Base-by-base conservation (phyloP, 2,329 filamentous ascomycete genomes). In the Ampelomyces quisqualis region DNA sequence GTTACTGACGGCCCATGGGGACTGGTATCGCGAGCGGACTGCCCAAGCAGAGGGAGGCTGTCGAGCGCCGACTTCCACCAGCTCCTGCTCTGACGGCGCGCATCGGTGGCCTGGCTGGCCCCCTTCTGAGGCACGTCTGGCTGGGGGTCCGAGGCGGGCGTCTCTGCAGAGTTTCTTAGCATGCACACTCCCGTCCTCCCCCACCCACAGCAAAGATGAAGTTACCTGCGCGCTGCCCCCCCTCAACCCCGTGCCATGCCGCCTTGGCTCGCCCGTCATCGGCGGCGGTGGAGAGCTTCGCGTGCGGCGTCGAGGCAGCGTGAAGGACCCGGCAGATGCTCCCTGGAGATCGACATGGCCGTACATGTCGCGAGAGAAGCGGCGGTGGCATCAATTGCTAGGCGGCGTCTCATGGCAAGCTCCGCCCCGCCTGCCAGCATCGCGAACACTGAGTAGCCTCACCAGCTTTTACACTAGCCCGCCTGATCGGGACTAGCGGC, bases 371-470 rank as follows among this genome's bases (percentile, higher is more conserved):
- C 46, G 66, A 57, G 26, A 67, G 58, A 53, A 68, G 68, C 62
- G 65, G 65, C 58, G 62, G 63, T 62, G 64, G 70, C 71, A 75
- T 74, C 64, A 73, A 73, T 68, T 67, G 60, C 47, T 49, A 50
- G 32, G 45, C 51, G 49, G 51, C 43, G 52, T 58, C 47, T 57
- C 65, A 67, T 67, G 49, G 60, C 62, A 64, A 48, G 53, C 51
- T 41, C 45, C 9, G 34, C 32, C 40, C 27, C 36, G 20, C 22
- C 47, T 11, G 34, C 43, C 38, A 28, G 22, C 32, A 34, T 37
- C 40, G 34, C 29, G 44, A 32, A 34, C 18, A 35, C 27, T 19
- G 31, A 55, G 58, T 56, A 58, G 53, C 48, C 49, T 48, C 55
- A 19, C 36, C 31, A 40, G 23, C 22, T 27, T 13, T 37, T 13